These are phyloP conservation scores for Phyllosticta citriasiana DNA, from an alignment of 2,329 filamentous ascomycete species.

Conservation along the genomic window DNA sequence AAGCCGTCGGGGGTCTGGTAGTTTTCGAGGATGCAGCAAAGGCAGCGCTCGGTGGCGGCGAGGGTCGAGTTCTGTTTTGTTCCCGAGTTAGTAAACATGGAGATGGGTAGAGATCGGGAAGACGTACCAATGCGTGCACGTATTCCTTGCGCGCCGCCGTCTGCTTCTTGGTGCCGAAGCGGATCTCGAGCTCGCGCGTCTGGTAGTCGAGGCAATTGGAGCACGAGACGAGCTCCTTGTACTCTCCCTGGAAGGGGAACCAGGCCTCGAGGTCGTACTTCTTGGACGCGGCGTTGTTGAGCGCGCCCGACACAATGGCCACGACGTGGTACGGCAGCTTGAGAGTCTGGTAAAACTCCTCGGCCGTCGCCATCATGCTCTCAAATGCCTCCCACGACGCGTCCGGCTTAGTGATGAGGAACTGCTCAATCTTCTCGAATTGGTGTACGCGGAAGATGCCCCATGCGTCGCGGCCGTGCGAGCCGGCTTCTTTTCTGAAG, in stretches of 20 bases:
- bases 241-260: conserved; percentile 94
- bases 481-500: conserved; percentile 90
- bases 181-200: conserved; percentile 83
- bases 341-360: conserved; percentile 91
- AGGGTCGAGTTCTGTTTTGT: conserved; percentile 58
- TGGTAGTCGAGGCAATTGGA: conserved; percentile 99
- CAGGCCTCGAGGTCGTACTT: conserved; percentile 95
- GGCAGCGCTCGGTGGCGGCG: conserved; percentile 79
- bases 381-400: conserved; percentile 92
- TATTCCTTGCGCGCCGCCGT: conserved; percentile 72
- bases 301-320: conserved; percentile 86
- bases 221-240: conserved; percentile 95
- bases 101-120: too few relatives aligned
- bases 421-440: conserved; percentile 90
- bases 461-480: conserved; percentile 90
- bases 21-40: conserved; percentile 95
- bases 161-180: conserved; percentile 77
- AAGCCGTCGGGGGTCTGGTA: conserved; percentile 77
- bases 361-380: conserved; percentile 79
- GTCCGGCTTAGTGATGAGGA: conserved; percentile 66
- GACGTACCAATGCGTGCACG: conserved; percentile 61
- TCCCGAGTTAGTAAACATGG: not conserved
- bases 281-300: conserved; percentile 58
- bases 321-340: conserved; percentile 85
- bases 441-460: conserved; percentile 97